phyloP scores from a whole-genome alignment of 2,329 filamentous ascomycete species.

The Arthrobotrys conoides region DNA sequence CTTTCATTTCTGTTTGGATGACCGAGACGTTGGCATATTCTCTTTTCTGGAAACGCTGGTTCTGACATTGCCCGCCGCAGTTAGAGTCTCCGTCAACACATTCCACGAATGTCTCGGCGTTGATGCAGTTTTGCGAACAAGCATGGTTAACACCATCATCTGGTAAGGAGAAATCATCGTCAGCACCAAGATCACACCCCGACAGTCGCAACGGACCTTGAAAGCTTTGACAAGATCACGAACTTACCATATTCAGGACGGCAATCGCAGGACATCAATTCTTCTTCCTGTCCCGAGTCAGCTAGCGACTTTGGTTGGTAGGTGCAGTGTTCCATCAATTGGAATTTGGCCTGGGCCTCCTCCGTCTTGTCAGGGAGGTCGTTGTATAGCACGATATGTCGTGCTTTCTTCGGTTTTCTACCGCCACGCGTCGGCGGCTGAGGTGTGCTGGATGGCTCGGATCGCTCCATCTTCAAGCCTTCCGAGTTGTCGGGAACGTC shows the following conservation, averaged over 20 bases:
- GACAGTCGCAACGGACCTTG: slow-evolving; percentile 60
- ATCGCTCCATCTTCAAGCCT: slow-evolving; percentile 27
- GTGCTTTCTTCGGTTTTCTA: slow-evolving; percentile 62
- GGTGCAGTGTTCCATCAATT: slow-evolving; percentile 85
- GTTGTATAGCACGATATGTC: slow-evolving; percentile 72
- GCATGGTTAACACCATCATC: slow-evolving; percentile 80
- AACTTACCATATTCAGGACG: slow-evolving; percentile 91
- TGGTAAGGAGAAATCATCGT: slow-evolving; percentile 65
- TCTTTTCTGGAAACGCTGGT: slow-evolving; percentile 92
- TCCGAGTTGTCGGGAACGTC: slow-evolving; percentile 42
- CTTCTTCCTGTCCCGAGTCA: slow-evolving; percentile 85
- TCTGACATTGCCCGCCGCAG: slow-evolving; percentile 89
- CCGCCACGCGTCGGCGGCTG: slow-evolving; percentile 27
- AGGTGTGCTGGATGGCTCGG: slow-evolving; percentile 32
- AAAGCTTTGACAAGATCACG: slow-evolving; percentile 38
- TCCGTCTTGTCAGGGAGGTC: slow-evolving; percentile 83
- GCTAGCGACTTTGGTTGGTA: slow-evolving; percentile 94
- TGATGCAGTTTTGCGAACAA: slow-evolving; percentile 98
- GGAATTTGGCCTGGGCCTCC: slow-evolving; percentile 82
- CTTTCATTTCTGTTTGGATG: slow-evolving; percentile 98
- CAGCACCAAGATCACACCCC: slow-evolving; percentile 62
- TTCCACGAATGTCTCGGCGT: slow-evolving; percentile 97
- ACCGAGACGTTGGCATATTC: slow-evolving; percentile 93
- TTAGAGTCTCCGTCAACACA: slow-evolving; percentile 86
- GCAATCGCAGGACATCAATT: slow-evolving; percentile 87